Base-by-base conservation (phyloP, 208 protist species). In the Acanthamoeba divionensis region DNA sequence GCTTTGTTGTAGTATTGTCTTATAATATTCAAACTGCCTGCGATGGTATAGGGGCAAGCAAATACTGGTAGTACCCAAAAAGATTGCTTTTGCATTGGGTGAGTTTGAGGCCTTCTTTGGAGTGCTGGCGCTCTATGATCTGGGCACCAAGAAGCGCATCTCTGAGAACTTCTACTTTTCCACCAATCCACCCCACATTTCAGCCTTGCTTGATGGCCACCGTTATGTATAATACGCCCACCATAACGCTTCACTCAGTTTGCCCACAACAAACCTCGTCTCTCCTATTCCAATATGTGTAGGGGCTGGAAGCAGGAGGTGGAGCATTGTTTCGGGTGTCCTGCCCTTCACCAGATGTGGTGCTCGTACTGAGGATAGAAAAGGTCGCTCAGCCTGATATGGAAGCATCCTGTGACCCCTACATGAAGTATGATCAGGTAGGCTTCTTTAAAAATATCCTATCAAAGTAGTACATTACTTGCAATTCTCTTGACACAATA, bases 101-200 rank as follows among this genome's bases (percentile, higher is more conserved):
- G 54, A 55, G 44, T 67, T 91, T 21, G 90, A 92, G 82, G 82
- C 90, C 18, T 89, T 55, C 55, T 92, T 79, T 79, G 63, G 50
- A 1, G 31, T 69, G 26, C 62, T 92, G 2, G 67, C 75, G 24
- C 33, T 86, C 13, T 86, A 86, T 57, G 55, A 66, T 57, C 62
- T 86, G 77, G 55, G 55, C 47, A 86, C 45, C 24, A 62, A n/a
- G 77, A 41, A 47, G 36, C 44, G 36, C 29, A 89, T 91, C 6
- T 90, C 79, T n/a, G 90, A 91, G 54, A 82, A 63, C 44, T 89
- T 90, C 65, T 87, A 91, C 66, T 91, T 91, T 60, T 80, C 52
- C 1, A 24, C 8, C 15, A 8, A n/a, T 4, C 29, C 18, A 12
- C 47, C 18, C 71, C 71, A 6, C 65, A 31, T 24, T 71, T 24